Base-by-base conservation (phyloP, 805 yeast genomes). In the Wickerhamiella kazuoi region DNA sequence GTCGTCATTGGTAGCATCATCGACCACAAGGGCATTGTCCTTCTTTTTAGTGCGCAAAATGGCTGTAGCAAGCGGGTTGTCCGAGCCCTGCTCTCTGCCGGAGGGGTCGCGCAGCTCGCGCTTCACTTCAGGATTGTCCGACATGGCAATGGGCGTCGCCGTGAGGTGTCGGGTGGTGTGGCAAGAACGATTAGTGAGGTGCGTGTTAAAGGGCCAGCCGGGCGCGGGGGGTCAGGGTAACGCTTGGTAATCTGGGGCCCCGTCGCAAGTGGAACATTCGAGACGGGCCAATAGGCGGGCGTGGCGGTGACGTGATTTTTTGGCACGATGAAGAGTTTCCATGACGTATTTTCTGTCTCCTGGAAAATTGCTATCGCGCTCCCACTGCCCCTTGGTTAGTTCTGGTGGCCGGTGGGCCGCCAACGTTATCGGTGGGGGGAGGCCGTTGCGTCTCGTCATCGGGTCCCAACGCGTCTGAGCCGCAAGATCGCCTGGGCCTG, bases 11-110 rank as follows among this genome's bases (percentile, higher is more conserved):
- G 78, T 75, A 47, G 99, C 97, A 63, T 90, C 98, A 57, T 90
- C 99, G 38, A 90, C 97, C 47, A 90, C 65, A 51, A 90, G 67
- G 39, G 94, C 82, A 61, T 90, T 90, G 56, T 80, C 94, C 72
- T 87, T 87, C 90, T 90, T 87, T 76, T 90, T 90, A 65, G 87
- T 75, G 67, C 95, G 79, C 55, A 90, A 68, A 55, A 90, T 90
- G 35, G 99, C 99, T 41, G 97, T 90, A 48, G 99, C 99, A 39
- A 94, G 83, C 48, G 69, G 73, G 51, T 71, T 75, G 36, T 64
- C 63, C 46, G 68, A 71, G 50, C 45, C 48, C 30, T 44, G 37
- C 4, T 36, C 40, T 26, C 36, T 35, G 21, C 43, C 43, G 34
- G 39, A 35, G 19, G 43, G 31, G 32, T 40, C 43, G 30, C 36